A percentile compares a stretch with the other conserved stretches of the same genome.
Evolutionary conservation across 2,329 filamentous ascomycete genomes (phyloP).

Genomic region (Venturia nashicola): DNA sequence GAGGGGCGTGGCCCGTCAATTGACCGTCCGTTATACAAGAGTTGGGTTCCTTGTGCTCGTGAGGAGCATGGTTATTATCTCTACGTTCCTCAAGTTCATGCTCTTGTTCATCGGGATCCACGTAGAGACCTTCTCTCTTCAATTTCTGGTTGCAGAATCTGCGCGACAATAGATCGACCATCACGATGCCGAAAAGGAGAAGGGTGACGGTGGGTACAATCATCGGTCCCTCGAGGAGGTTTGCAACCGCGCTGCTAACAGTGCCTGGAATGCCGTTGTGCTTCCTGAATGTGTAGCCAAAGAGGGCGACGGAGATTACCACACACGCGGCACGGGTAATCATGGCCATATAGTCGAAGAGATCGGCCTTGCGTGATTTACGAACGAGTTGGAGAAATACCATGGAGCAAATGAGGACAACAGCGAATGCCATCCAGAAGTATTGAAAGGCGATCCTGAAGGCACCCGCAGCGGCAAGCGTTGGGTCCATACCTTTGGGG

Average conservation of each 20-base stretch:
- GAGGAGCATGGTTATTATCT: background rate
- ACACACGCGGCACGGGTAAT: background rate
- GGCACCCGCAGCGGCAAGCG: background rate
- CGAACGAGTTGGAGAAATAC: background rate
- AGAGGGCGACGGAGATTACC: background rate
- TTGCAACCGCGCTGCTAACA: background rate
- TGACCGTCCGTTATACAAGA: background rate
- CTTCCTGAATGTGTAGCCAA: background rate
- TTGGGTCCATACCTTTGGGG: background rate
- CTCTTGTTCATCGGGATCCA: background rate
- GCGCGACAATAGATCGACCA: background rate
- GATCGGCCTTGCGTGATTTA: background rate
- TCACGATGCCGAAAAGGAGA: background rate
- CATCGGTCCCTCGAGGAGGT: background rate
- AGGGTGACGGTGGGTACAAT: background rate
- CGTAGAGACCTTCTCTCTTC: background rate
- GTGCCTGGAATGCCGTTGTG: background rate
- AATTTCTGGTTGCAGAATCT: background rate
- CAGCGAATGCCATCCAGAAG: background rate
- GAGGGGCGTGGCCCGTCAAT: background rate
- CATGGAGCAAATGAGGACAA: background rate
- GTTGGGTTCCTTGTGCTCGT: background rate
- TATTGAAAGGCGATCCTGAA: background rate
- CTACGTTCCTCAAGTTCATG: too few relatives aligned
- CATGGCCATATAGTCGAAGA: background rate